These are phyloP conservation scores for Suillus decipiens DNA, from an alignment of 768 basidiomycete genomes.

Conservation along the genomic window DNA sequence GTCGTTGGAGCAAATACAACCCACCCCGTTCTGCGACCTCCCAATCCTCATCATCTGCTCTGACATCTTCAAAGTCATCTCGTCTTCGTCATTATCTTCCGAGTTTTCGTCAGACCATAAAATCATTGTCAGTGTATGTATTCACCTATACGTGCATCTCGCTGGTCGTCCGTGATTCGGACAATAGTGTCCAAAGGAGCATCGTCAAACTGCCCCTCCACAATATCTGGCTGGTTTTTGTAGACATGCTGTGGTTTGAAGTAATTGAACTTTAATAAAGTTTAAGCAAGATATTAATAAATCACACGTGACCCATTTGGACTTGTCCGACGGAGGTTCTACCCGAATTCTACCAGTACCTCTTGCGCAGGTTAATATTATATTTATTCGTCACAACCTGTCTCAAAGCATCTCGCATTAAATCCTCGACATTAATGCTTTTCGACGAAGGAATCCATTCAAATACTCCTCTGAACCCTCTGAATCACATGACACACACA, in stretches of 20 bases:
- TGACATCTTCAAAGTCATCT: constrained; percentile 54
- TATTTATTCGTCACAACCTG: constrained; percentile 10
- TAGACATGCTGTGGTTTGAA: constrained; percentile 19
- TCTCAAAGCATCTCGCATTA: neutral
- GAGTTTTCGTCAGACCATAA: constrained; percentile 33
- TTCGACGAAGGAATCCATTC: constrained; percentile 52
- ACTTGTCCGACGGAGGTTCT: too few species aligned
- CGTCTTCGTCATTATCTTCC: constrained; percentile 21
- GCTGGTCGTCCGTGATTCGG: constrained; percentile 32
- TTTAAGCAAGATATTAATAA: constrained; percentile 1
- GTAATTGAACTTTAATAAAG: neutral
- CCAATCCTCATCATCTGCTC: constrained; percentile 89
- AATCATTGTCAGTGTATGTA: constrained; percentile 50
- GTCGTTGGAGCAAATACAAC: constrained; percentile 18
- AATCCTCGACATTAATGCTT: constrained; percentile 23
- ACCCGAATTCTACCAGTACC: too few species aligned
- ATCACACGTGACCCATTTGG: constrained; percentile 3
- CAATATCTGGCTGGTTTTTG: constrained; percentile 30
- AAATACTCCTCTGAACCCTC: constrained; percentile 27
- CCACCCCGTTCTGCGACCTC: constrained; percentile 81
- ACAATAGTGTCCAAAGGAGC: constrained; percentile 24
- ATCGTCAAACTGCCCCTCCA: constrained; percentile 65
- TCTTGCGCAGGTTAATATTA: constrained; percentile 10
- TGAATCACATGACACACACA: constrained; percentile 24
- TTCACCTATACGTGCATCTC: constrained; percentile 29